Conservation (phyloP, 768 basidiomycete genomes). For the Leccinum boreale region DNA sequence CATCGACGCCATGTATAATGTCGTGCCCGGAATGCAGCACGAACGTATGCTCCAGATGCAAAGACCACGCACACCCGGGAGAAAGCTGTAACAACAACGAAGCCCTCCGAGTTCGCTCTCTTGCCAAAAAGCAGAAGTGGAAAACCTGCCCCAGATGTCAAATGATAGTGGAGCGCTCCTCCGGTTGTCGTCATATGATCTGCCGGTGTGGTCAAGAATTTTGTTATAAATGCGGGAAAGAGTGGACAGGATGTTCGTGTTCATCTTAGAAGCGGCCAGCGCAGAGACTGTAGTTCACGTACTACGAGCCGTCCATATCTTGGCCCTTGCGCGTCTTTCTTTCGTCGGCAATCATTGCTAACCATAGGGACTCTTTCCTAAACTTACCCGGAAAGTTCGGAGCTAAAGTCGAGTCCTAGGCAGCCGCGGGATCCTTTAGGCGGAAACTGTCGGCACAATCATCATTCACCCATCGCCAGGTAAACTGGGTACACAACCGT, state of each 20-base stretch:
- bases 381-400: background rate
- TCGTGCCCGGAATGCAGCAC: slow-evolving; percentile 40
- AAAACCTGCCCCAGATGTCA: slow-evolving; percentile 60
- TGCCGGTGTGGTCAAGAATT: slow-evolving; percentile 42
- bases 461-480: background rate
- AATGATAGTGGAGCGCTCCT: slow-evolving; percentile 49
- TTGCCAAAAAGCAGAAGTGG: slow-evolving; percentile 50
- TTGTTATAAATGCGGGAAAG: slow-evolving; percentile 22
- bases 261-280: background rate
- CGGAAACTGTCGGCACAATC: background rate
- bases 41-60: slow-evolving; percentile 48
- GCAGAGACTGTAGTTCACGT: background rate
- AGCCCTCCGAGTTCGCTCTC: slow-evolving; percentile 38
- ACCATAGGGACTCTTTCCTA: too few species aligned
- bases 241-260: slow-evolving; percentile 9
- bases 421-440: background rate
- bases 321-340: background rate
- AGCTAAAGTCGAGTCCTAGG: background rate
- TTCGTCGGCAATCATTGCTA: background rate
- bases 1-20: slow-evolving; percentile 19
- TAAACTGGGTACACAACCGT: background rate
- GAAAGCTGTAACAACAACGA: slow-evolving; percentile 42
- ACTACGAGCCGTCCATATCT: background rate
- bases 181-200: slow-evolving; percentile 58
- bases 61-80: slow-evolving; percentile 38